Percentiles rank a stretch among this genome's conserved stretches.
These are phyloP conservation scores for Hemisphaericaspora subhashii DNA, from an alignment of 1,139 yeast species.

Conservation along the genomic window DNA sequence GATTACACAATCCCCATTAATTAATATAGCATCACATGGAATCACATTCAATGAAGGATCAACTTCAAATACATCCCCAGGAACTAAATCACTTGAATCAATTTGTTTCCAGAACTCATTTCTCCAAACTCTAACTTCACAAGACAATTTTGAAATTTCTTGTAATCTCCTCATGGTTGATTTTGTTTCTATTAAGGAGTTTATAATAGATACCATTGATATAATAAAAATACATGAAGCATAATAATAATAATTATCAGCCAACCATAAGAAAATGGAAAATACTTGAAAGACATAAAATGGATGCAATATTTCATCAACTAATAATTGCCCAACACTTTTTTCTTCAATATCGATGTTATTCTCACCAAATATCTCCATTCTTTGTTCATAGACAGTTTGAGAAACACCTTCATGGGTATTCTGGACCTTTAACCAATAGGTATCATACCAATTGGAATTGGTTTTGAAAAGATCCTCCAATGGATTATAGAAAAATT, in stretches of 20 bases:
- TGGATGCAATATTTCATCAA: constrained; percentile 91
- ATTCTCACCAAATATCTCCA: constrained; percentile 74
- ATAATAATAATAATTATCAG: constrained; percentile 89
- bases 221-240: constrained; percentile 90
- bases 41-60: constrained; percentile 73
- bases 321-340: constrained; percentile 58
- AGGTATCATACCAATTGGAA: constrained; percentile 78
- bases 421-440: constrained; percentile 64
- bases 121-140: constrained; percentile 88
- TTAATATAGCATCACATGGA: constrained; percentile 87
- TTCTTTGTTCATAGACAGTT: constrained; percentile 65
- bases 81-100: constrained; percentile 80
- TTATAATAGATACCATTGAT: constrained; percentile 74
- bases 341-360: constrained; percentile 77
- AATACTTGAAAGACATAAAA: constrained; percentile 92
- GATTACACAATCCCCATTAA: constrained; percentile 90
- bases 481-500: constrained; percentile 77
- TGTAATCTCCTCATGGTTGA: constrained; percentile 71
- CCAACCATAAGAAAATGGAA: constrained; percentile 86
- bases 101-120: constrained; percentile 91
- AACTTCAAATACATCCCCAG: constrained; percentile 93
- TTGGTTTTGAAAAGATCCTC: constrained; percentile 86
- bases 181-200: constrained; percentile 82
- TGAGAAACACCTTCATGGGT: constrained; percentile 74
- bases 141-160: constrained; percentile 68